phyloP scores from a whole-genome alignment of 495 filamentous ascomycete genomes.

The Melanomma pulvis-pyrius region DNA sequence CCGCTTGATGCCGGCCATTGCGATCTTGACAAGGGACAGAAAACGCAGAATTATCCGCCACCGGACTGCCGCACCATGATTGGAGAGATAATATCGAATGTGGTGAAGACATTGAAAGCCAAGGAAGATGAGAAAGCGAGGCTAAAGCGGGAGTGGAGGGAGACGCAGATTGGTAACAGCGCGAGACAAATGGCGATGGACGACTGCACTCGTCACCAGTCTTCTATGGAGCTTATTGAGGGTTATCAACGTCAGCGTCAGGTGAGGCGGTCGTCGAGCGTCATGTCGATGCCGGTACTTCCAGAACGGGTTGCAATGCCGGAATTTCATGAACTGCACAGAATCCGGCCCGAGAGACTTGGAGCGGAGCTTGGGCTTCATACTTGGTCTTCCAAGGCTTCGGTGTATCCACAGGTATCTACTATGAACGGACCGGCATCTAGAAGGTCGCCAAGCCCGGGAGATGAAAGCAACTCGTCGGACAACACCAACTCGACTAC shows the following conservation, averaged over 20 bases:
- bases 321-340: not conserved
- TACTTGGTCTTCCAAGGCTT: not conserved
- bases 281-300: not conserved
- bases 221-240: not conserved
- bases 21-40: not conserved
- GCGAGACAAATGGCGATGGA: not conserved
- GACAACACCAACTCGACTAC: not conserved
- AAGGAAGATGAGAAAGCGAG: not conserved
- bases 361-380: not conserved
- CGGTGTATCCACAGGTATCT: not conserved
- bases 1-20: not conserved
- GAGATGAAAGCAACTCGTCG: not conserved
- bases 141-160: not conserved
- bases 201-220: not conserved
- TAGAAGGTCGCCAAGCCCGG: not conserved
- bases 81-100: not conserved
- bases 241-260: not conserved
- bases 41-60: not conserved
- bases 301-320: not conserved
- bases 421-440: not conserved
- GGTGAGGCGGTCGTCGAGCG: not conserved
- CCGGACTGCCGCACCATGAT: conserved; percentile 2
- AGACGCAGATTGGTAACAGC: not conserved
- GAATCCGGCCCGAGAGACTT: not conserved
- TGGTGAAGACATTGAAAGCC: not conserved